Evolutionary conservation across 768 basidiomycete species (phyloP), one percentile per base, ranked within the genome.

Genomic region (Lentinula boryana): DNA sequence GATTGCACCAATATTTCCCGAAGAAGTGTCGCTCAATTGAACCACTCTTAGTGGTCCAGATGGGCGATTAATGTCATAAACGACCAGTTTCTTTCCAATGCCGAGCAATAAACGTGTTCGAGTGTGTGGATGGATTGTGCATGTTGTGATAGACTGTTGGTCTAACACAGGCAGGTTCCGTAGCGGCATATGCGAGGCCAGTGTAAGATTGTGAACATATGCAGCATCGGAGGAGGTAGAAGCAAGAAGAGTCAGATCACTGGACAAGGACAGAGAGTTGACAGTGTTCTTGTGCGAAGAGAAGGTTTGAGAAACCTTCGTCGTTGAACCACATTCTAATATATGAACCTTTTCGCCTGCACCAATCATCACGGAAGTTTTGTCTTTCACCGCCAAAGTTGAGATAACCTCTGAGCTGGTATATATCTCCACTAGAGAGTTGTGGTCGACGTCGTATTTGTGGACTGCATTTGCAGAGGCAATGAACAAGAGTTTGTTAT

Each of bases 61-160:
- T 8, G 85, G 81, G 12, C 82, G 80, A 32, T 78, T 80, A 2
- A 80, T 81, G 64, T 91, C 89, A 61, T 85, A 92, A 18, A 89
- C 74, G 18, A 83, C 64, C 3, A 92, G 63, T 46, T 83, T 79
- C 48, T 74, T 74, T 0, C 81, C 83, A 16, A 77, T 67, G 2
- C 79, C 79, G 3, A 91, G 71, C 3, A 91, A 71, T 18, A 91
- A 75, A 48, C 79, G 76, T 6, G 83, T 84, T n/a, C 82, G 82
- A 1, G 77, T 72, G 68, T 89, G 85, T 10, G 80, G 77, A 66
- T 89, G 87, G 64, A 91, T 91, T 31, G 74, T 69, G 60, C 85
- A 84, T 13, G 80, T 75, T 0, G 71, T 75, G 44, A 85, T 74
- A 9, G n/a, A 53, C n/a, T 71, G 62, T 56, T 73, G 74, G 32